Evolutionary conservation across 1,284 basidiomycete genomes (phyloP), one percentile per base, ranked within the genome.

Genomic region (Apiotrichum montevideense): DNA sequence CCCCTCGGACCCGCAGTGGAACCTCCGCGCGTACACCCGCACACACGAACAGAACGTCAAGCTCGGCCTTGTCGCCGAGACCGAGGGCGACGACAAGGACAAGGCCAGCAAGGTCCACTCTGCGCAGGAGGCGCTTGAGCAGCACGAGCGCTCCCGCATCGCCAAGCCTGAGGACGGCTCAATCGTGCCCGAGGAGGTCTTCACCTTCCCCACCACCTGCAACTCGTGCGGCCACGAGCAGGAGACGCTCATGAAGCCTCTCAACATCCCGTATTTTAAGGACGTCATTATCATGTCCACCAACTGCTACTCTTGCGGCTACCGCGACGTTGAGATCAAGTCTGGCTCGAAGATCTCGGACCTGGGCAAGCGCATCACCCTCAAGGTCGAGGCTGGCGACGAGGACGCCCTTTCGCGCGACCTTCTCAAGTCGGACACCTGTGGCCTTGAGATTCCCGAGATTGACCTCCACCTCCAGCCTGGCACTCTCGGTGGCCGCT

Each of bases 231-330:
- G 87, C 2, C 87, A 87, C 60, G 80, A 84, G 7, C 80, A 92
- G 29, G 83, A 91, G 70, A 98, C 95, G 0, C 79, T 86, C 65
- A 97, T 98, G 90, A 95, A 98, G 82, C 91, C 89, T 71, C 88
- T 98, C 67, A 86, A 86, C 68, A 98, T 99, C 64, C 96, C 96
- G 0, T 95, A 99, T 78, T 98, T 99, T 82, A 91, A 98, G 88
- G 93, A 99, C 70, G 88, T 95, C 59, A 80, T 98, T 62, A 94
- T 99, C 78, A 98, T 98, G 95, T 96, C 94, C 33, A 95, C 94
- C 33, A 96, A 97, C 72, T 98, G 96, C 76, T 90, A 91, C 55
- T 77, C 80, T 55, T 98, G 95, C 75, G 95, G 95, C 1, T 98
- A 98, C 78, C 83, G 91, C 64, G 95, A 98, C 78, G 98, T 96